These are phyloP conservation scores for Tetrapisispora namnaoensis DNA, from an alignment of 805 yeast genomes.

Conservation along the genomic window DNA sequence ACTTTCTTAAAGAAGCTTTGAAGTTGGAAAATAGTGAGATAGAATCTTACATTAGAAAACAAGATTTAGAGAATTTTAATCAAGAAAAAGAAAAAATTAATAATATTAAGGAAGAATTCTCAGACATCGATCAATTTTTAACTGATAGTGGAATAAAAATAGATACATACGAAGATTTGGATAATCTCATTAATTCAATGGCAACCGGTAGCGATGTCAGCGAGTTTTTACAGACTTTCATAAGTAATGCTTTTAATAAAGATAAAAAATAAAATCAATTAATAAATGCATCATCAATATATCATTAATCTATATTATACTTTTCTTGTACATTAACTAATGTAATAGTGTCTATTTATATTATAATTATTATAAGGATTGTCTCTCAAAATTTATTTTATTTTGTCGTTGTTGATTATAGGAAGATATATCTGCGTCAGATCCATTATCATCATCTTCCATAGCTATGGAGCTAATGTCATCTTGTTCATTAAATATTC, in stretches of 20 bases:
- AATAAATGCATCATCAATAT: background rate
- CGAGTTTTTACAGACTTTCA: conserved; percentile 10
- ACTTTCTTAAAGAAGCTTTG: conserved; percentile 45
- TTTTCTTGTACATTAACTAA: background rate
- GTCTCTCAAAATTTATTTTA: background rate
- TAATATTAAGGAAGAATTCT: conserved; percentile 1
- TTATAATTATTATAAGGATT: background rate
- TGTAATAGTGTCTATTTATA: background rate
- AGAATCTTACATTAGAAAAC: conserved; percentile 26
- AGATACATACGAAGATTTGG: conserved; percentile 4
- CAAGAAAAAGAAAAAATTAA: conserved; percentile 1
- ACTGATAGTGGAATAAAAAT: background rate
- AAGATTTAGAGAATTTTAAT: conserved; percentile 3
- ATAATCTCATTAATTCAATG: conserved; percentile 8
- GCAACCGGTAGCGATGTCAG: conserved; percentile 6
- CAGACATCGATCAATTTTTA: conserved; percentile 5
- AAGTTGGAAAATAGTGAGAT: conserved; percentile 39
- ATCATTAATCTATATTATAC: background rate
- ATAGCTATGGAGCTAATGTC: background rate
- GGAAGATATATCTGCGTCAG: background rate
- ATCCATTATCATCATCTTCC: background rate
- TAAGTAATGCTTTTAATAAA: background rate
- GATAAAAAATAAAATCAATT: background rate
- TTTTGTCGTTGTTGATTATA: background rate
- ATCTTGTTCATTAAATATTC: background rate